A percentile compares a stretch with the other conserved stretches of the same genome.
phyloP scores from a whole-genome alignment of 148 eudicot genomes.

The Vaccinium corymbosum region DNA sequence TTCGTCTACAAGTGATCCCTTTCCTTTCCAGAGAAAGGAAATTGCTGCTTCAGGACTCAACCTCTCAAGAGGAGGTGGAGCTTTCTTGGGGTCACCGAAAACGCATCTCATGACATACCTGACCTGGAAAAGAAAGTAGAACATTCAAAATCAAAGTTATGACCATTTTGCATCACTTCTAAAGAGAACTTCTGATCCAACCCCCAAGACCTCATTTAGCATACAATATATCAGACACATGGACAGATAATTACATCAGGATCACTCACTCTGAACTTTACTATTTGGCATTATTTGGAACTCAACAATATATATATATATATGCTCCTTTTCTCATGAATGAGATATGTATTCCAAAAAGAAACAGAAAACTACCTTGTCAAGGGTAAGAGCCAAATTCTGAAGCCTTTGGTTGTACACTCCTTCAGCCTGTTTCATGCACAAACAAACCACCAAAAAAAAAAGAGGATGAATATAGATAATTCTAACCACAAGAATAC shows the following conservation, averaged over 20 bases:
- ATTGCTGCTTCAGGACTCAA: constrained; percentile 74
- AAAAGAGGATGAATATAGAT: constrained; percentile 13
- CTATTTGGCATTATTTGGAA: neutral
- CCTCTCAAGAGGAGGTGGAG: constrained; percentile 91
- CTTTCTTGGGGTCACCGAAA: constrained; percentile 93
- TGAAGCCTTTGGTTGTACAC: constrained; percentile 94
- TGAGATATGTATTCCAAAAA: neutral
- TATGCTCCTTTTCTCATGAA: neutral
- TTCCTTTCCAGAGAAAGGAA: constrained; percentile 78
- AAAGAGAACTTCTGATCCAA: neutral
- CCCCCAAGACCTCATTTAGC: constrained; percentile 8
- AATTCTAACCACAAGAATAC: neutral
- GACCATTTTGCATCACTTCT: neutral
- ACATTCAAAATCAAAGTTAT: too few relatives aligned
- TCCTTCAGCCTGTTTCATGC: constrained; percentile 79
- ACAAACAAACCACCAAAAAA: constrained; percentile 8
- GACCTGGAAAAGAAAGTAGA: constrained; percentile 47
- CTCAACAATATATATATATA: neutral
- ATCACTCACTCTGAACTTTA: neutral
- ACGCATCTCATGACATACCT: constrained; percentile 87
- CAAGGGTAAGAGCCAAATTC: constrained; percentile 96
- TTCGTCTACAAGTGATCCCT: constrained; percentile 76
- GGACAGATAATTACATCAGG: neutral
- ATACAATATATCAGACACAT: neutral
- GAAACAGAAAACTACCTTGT: constrained; percentile 52